A percentile compares a stretch with the other conserved stretches of the same genome.
Evolutionary conservation across 352 stramenopile species (phyloP).

Genomic region (Phytophthora pini): DNA sequence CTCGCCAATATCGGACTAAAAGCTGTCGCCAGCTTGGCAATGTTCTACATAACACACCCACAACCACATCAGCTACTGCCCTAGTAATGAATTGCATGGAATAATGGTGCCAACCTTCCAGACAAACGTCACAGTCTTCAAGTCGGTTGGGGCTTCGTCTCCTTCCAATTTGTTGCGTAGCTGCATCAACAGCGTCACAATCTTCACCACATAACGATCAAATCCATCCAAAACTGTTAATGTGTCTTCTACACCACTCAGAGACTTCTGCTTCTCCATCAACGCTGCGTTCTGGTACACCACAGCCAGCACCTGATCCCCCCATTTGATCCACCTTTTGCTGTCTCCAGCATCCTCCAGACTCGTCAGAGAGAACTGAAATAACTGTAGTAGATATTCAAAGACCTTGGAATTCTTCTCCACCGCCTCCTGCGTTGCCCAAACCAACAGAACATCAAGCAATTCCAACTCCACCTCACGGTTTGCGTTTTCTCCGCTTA

Average conservation of each 20-base stretch:
- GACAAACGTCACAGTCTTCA: conserved; percentile 55
- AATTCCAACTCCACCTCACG: conserved; percentile 26
- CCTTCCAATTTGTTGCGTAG: conserved; percentile 27
- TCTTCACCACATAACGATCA: conserved; percentile 16
- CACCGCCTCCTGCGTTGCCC: conserved; percentile 2
- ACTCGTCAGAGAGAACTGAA: conserved; percentile 18
- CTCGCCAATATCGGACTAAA: conserved; percentile 26
- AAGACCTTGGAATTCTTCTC: conserved; percentile 7
- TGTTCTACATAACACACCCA: conserved; percentile 36
- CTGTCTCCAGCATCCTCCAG: conserved; percentile 20
- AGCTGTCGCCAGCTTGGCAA: conserved; percentile 49
- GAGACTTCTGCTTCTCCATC: conserved; percentile 6
- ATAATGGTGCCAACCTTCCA: conserved; percentile 48
- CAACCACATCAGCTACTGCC: not conserved
- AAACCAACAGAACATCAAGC: conserved; percentile 26
- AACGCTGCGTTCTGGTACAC: conserved; percentile 20
- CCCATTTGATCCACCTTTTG: conserved; percentile 38
- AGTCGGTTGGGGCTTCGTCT: conserved; percentile 20
- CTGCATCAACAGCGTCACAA: conserved; percentile 27
- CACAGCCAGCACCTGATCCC: conserved; percentile 31
- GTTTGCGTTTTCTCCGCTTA: conserved; percentile 7
- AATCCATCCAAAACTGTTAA: not conserved
- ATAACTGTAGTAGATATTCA: conserved; percentile 18
- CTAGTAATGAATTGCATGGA: not conserved
- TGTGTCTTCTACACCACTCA: not conserved